Percentiles rank a stretch among this genome's conserved stretches.
phyloP scores from a whole-genome alignment of 352 stramenopile species.

The Phytophthora kernoviae region DNA sequence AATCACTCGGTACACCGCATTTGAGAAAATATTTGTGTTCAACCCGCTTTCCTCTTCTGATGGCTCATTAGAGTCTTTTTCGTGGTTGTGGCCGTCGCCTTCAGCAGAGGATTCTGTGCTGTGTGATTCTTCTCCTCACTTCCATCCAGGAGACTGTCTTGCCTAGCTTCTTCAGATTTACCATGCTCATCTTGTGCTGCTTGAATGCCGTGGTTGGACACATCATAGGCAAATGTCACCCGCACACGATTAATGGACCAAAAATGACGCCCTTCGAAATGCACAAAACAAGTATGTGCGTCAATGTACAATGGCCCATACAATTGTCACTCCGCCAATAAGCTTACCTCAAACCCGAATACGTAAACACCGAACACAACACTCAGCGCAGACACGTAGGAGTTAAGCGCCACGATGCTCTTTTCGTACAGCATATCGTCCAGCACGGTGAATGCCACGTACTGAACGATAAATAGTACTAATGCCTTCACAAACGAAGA shows the following conservation, averaged over 20 bases:
- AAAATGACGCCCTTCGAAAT: conserved; percentile 80
- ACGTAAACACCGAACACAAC: conserved; percentile 89
- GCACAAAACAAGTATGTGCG: background rate
- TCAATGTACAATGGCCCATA: background rate
- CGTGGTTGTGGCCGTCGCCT: conserved; percentile 27
- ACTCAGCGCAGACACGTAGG: conserved; percentile 86
- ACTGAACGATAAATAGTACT: conserved; percentile 81
- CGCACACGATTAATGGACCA: conserved; percentile 80
- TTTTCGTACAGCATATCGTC: conserved; percentile 91
- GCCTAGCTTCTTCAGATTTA: conserved; percentile 45
- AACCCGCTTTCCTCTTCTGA: conserved; percentile 26
- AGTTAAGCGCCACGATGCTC: conserved; percentile 84
- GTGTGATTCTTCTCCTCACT: conserved; percentile 62
- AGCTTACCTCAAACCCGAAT: conserved; percentile 81
- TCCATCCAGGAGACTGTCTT: conserved; percentile 34
- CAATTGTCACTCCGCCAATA: background rate
- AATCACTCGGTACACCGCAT: conserved; percentile 85
- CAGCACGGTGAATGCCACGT: conserved; percentile 83
- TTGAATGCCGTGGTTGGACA: conserved; percentile 88
- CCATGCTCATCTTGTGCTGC: conserved; percentile 74
- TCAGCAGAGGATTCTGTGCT: conserved; percentile 51
- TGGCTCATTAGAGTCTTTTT: conserved; percentile 14
- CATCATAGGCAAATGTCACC: conserved; percentile 87
- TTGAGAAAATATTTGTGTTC: conserved; percentile 80
- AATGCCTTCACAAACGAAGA: conserved; percentile 84